Evolutionary conservation across 148 eudicot genomes (phyloP).

Genomic region (Vaccinium macrocarpon): DNA sequence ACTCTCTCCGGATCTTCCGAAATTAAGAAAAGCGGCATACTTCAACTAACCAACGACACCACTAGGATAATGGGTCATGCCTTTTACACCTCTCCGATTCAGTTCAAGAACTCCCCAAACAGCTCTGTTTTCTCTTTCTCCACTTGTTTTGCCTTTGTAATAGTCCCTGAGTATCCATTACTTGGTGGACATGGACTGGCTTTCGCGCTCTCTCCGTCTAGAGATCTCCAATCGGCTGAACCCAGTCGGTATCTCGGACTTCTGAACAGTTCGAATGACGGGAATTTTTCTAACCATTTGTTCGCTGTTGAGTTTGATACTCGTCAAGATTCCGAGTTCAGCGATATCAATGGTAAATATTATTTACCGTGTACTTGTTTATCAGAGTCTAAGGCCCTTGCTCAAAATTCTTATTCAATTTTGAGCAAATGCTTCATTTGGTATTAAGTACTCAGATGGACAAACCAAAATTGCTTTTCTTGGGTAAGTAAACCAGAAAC

Average conservation of each 20-base stretch:
- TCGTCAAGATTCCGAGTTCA: constrained; percentile 28
- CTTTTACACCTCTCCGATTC: constrained; percentile 26
- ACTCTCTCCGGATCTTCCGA: constrained; percentile 21
- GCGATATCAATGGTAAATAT: constrained; percentile 24
- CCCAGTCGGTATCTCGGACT: constrained; percentile 41
- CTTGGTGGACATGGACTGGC: constrained; percentile 68
- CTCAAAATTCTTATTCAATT: not conserved
- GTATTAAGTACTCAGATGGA: not conserved
- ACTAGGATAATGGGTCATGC: constrained; percentile 34
- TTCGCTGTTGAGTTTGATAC: constrained; percentile 50
- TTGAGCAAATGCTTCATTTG: not conserved
- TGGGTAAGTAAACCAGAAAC: not conserved
- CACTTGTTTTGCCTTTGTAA: constrained; percentile 41
- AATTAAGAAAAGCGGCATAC: constrained; percentile 24
- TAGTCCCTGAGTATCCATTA: constrained; percentile 36
- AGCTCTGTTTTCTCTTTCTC: constrained; percentile 34
- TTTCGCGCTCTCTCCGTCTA: constrained; percentile 32
- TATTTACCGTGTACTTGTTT: too few relatives aligned
- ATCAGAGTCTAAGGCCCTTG: too few relatives aligned
- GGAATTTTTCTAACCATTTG: constrained; percentile 29
- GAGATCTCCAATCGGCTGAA: constrained; percentile 3
- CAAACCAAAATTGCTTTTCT: not conserved
- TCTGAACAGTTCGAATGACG: constrained; percentile 18
- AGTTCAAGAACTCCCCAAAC: constrained; percentile 22
- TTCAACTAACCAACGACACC: constrained; percentile 35